Conservation (phyloP, 2,329 filamentous ascomycete genomes). For the Trichoderma gracile region DNA sequence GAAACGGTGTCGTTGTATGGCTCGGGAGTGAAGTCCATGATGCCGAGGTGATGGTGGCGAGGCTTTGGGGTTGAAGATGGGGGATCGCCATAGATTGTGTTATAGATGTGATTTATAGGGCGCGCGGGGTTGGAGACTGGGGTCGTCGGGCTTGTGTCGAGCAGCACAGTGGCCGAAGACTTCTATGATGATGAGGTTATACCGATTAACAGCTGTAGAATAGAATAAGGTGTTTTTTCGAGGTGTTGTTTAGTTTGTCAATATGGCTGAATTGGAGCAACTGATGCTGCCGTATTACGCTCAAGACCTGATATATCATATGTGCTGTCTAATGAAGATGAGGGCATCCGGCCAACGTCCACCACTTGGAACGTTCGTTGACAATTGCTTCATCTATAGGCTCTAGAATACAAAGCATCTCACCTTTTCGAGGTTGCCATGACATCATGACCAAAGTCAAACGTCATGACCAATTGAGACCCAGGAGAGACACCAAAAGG, state of each 20-base stretch:
- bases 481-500: background rate
- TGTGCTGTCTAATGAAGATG: background rate
- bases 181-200: background rate
- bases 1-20: constrained; percentile 20
- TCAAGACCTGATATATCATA: background rate
- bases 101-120: background rate
- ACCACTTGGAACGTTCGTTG: too few species aligned
- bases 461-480: background rate
- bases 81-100: background rate
- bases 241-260: background rate
- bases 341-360: too few species aligned
- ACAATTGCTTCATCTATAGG: too few species aligned
- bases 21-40: constrained; percentile 26
- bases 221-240: background rate
- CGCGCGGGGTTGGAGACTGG: constrained; percentile 22
- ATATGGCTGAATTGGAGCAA: background rate
- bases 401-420: too few species aligned
- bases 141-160: background rate
- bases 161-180: background rate
- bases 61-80: background rate
- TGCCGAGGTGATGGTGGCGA: background rate
- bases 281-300: background rate
- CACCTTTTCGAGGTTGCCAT: background rate
- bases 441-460: constrained; percentile 7
- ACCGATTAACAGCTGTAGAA: too few species aligned